Base-by-base conservation (phyloP, 2,329 filamentous ascomycete species). In the Penicillium nordicum region DNA sequence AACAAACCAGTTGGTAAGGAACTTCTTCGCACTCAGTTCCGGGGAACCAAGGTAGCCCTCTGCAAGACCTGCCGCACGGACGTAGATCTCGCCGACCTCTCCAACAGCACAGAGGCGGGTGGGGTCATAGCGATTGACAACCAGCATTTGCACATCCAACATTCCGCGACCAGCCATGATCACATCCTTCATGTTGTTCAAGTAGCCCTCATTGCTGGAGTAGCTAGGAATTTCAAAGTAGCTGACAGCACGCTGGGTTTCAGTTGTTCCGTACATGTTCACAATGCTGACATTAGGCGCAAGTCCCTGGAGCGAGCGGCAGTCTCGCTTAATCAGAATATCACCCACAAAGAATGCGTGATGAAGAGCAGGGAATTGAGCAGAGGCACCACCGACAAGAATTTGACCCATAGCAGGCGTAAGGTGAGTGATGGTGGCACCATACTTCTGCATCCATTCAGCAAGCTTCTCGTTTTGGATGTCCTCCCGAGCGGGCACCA, bases 341-440 rank as follows among this genome's bases (percentile, higher is more conserved):
- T 97, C 93, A 32, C 94, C 94, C 1, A 97, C 93, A 60, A 93
- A 97, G 79, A 97, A 93, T 18, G 87, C 91, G 55, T 85, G 81
- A 56, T 88, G 81, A n/a, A 97, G 79, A 12, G 82, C 80, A 1
- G 90, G 88, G 67, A 97, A 95, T 63, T 89, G 75, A 0, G 90
- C 86, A 3, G 79, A 87, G 25, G 91, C 89, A 63, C 89, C 90
- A 42, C 92, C 92, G n/a, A 93, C 87, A 2, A 97, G 78, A 59
- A 97, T 94, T 66, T 97, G 90, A 53, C 92, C 92, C 92, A 97
- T 97, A 55, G 94, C 94, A 10, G 94, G 94, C 1, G 94, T 99
- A 38, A 97, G 77, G 74, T 97, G 94, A 12, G 88, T 91, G 21
- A 92, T 89, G 16, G 87, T 96, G 3, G 89, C 85, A 53, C 82